Conservation (phyloP, 768 basidiomycete genomes). For the Cytidiella melzeri region DNA sequence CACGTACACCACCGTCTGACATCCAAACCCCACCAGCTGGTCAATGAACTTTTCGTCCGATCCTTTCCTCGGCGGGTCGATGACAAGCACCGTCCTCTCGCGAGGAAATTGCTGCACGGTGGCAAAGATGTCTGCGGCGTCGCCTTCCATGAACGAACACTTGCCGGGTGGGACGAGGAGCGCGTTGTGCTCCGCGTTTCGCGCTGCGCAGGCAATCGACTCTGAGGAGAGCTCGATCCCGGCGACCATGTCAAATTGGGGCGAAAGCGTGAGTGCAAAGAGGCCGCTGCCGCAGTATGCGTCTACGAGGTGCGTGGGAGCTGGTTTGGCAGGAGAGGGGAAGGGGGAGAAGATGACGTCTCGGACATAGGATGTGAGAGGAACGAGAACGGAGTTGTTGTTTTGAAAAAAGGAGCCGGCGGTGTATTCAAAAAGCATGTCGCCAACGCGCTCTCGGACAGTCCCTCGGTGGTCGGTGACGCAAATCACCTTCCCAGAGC, state of each 20-base stretch:
- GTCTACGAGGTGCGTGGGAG: constrained; percentile 85
- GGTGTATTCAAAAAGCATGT: constrained; percentile 75
- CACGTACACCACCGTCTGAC: constrained; percentile 76
- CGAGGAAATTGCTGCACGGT: constrained; percentile 61
- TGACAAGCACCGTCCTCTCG: constrained; percentile 59
- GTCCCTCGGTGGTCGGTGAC: constrained; percentile 75
- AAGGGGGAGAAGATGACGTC: constrained; percentile 53
- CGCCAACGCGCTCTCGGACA: constrained; percentile 81
- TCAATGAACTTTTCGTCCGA: constrained; percentile 75
- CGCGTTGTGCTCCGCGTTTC: constrained; percentile 60
- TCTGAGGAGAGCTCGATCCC: constrained; percentile 83
- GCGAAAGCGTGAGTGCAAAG: constrained; percentile 79
- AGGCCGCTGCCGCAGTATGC: constrained; percentile 90
- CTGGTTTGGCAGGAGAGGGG: constrained; percentile 11
- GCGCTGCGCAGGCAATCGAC: constrained; percentile 61
- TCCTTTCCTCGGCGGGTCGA: constrained; percentile 94
- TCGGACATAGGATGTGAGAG: constrained; percentile 79
- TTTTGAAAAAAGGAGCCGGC: constrained; percentile 97
- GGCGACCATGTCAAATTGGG: constrained; percentile 65
- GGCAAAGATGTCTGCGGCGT: constrained; percentile 82
- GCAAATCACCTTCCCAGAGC: constrained; percentile 59
- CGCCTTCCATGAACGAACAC: constrained; percentile 69
- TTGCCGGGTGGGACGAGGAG: constrained; percentile 44
- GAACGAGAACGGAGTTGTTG: constrained; percentile 87
- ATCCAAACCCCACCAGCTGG: constrained; percentile 68